Conservation (phyloP, 805 yeast species). For the Torulaspora maleeae region DNA sequence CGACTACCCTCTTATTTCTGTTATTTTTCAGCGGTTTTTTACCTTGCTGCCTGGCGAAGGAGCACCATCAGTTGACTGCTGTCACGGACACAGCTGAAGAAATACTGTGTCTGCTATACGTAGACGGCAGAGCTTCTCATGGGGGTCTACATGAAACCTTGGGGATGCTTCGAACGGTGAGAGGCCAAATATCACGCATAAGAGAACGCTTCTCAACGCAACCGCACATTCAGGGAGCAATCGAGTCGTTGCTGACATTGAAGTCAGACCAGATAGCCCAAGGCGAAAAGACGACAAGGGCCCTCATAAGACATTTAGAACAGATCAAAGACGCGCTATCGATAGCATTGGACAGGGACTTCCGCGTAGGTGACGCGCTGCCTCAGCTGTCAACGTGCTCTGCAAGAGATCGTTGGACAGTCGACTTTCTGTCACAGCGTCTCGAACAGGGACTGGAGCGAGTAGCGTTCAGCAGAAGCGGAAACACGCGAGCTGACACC, state of each 20-base stretch:
- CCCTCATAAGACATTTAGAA: conserved; percentile 2
- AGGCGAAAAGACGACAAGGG: not conserved
- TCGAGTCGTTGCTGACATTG: conserved; percentile 4
- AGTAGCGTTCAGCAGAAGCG: not conserved
- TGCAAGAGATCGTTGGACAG: not conserved
- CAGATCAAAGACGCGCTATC: conserved; percentile 3
- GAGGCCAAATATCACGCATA: not conserved
- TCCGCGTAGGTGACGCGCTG: not conserved
- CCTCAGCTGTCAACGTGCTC: not conserved
- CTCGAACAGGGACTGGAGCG: not conserved
- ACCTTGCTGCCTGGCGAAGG: not conserved
- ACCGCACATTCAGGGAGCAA: conserved; percentile 5
- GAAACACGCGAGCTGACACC: conserved; percentile 6
- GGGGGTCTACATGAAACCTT: conserved; percentile 1
- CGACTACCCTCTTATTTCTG: not conserved
- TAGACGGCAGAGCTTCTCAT: not conserved
- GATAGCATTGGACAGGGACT: not conserved
- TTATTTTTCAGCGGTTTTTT: not conserved
- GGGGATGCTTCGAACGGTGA: not conserved
- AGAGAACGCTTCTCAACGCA: conserved; percentile 1
- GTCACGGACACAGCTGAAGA: conserved; percentile 4
- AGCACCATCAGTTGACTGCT: not conserved
- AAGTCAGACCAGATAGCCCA: conserved; percentile 6
- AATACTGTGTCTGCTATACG: not conserved
- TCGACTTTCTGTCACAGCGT: not conserved